Evolutionary conservation across 1,139 yeast genomes (phyloP), one percentile per base, ranked within the genome.

Genomic region (Magnusiomyces sp.): DNA sequence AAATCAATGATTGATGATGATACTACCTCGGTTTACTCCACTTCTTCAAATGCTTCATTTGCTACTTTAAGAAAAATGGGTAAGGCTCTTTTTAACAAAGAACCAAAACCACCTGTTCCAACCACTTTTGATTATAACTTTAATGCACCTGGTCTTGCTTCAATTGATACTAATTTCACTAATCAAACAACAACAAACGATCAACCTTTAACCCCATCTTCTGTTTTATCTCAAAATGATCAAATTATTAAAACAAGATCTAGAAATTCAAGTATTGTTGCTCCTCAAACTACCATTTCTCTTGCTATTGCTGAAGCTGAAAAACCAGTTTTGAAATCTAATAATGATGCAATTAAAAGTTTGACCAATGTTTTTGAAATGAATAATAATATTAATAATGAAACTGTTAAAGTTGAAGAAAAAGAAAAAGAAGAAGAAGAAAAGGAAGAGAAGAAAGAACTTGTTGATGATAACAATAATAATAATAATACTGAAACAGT

Each of bases 231-330:
- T n/a, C n/a, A n/a, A n/a, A n/a, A n/a, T n/a, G n/a, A n/a, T n/a
- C n/a, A n/a, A n/a, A n/a, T n/a, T n/a, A n/a, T n/a, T n/a, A n/a
- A n/a, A n/a, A n/a, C n/a, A n/a, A n/a, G n/a, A n/a, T n/a, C n/a
- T n/a, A n/a, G n/a, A n/a, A n/a, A n/a, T 9, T 33, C 40, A 5
- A 31, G 47, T 39, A n/a, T 19, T 29, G 40, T 44, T 36, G 40
- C 60, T 40, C 44, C 62, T 3, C 55, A 56, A 6, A 46, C 45
- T 14, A 17, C 38, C 11, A 31, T 60, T 19, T 51, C 63, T 5
- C 61, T 58, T 50, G 57, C 58, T 7, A 56, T 58, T 5, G 62
- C 63, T 2, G 62, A 60, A 46, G 62, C 58, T 4, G 62, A 59
- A 6, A 41, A 16, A 29, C 42, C 53, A 9, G 51, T 50, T 7